phyloP scores from a whole-genome alignment of 2,329 filamentous ascomycete species.

The Ascochyta viciae-villosae region DNA sequence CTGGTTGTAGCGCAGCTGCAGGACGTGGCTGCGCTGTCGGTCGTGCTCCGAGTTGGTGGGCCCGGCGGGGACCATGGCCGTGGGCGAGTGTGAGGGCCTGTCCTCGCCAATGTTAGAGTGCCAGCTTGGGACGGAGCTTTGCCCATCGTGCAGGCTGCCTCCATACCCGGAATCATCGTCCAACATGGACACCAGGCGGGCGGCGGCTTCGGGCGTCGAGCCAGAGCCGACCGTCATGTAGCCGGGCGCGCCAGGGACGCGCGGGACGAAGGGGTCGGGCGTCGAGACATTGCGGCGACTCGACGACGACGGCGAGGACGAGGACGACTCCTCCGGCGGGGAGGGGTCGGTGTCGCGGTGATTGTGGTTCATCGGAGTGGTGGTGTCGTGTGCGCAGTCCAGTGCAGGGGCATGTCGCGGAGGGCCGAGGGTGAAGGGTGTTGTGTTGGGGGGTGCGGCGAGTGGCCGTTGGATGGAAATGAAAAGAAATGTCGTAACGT shows the following conservation, averaged over 20 bases:
- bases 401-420: conserved; percentile 42
- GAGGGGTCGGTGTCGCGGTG: conserved; percentile 30
- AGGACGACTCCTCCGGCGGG: conserved; percentile 33
- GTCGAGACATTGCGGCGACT: conserved; percentile 34
- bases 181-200: conserved; percentile 79
- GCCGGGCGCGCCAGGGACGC: conserved; percentile 57
- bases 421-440: conserved; percentile 10
- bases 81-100: conserved; percentile 63
- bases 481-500: conserved; percentile 27
- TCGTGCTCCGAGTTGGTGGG: conserved; percentile 65
- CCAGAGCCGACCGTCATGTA: conserved; percentile 92
- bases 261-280: conserved; percentile 34
- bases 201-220: conserved; percentile 79
- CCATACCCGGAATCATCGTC: conserved; percentile 93
- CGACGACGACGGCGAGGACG: conserved; percentile 19
- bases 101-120: conserved; percentile 64
- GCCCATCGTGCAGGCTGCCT: conserved; percentile 73
- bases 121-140: conserved; percentile 62
- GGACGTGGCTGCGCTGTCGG: conserved; percentile 76
- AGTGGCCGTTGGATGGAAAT: conserved; percentile 13
- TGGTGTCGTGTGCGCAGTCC: conserved; percentile 23
- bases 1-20: conserved; percentile 94
- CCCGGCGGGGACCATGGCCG: conserved; percentile 58
- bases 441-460: conserved; percentile 18
- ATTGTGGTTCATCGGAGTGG: conserved; percentile 39